Evolutionary conservation across 352 stramenopile genomes (phyloP).

Genomic region (Phytophthora pini): DNA sequence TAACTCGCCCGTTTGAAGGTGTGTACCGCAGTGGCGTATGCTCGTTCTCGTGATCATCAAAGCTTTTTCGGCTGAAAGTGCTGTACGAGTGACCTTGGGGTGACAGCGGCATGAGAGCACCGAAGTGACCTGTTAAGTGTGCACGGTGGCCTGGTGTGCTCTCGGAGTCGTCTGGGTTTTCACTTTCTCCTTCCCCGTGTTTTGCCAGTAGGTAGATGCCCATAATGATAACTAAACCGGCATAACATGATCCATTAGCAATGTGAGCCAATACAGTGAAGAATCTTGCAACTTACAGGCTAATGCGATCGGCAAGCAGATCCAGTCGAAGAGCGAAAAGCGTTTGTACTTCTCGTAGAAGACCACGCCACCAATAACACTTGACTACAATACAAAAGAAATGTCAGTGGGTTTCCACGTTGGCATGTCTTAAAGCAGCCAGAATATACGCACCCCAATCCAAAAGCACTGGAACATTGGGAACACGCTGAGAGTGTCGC

Average conservation of each 20-base stretch:
- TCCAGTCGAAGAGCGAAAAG: conserved; percentile 84
- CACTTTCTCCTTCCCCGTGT: conserved; percentile 65
- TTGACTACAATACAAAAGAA: conserved; percentile 55
- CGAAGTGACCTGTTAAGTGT: conserved; percentile 74
- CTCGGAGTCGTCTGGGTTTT: conserved; percentile 35
- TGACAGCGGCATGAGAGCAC: conserved; percentile 82
- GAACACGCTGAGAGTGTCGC: conserved; percentile 87
- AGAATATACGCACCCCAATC: conserved; percentile 70
- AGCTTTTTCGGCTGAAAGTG: conserved; percentile 49
- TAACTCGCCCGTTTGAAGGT: conserved; percentile 28
- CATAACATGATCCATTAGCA: not conserved
- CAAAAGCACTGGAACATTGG: conserved; percentile 92
- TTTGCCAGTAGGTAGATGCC: conserved; percentile 87
- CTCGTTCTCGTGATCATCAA: conserved; percentile 57
- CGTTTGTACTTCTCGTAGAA: conserved; percentile 88
- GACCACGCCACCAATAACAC: conserved; percentile 82
- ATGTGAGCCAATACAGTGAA: no score
- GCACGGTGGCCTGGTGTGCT: conserved; percentile 46
- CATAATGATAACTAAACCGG: conserved; percentile 75
- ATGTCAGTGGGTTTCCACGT: conserved; percentile 14
- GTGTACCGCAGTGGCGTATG: conserved; percentile 45
- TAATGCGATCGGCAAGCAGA: conserved; percentile 79
- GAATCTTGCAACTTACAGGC: conserved; percentile 52
- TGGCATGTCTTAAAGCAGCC: not conserved
- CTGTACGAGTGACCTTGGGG: conserved; percentile 51